Evolutionary conservation across 805 yeast genomes (phyloP), one percentile per base, ranked within the genome.

Genomic region (Kuraishia ogatae): DNA sequence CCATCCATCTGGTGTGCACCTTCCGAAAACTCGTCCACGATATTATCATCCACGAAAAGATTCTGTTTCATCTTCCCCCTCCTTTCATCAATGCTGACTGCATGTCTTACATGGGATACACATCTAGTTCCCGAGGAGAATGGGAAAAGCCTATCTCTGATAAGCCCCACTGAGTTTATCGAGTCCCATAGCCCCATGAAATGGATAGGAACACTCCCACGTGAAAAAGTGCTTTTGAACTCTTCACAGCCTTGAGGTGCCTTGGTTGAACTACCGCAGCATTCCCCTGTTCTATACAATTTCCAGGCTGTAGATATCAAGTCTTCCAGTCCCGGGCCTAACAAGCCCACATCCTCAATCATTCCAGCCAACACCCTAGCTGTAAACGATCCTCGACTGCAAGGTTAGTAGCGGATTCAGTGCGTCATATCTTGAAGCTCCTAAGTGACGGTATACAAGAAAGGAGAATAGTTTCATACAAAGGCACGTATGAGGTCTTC

Each of bases 141-240:
- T 0, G 89, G 88, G 58, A 84, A 84, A 63, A 81, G 58, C 47
- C 81, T 66, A 61, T 83, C 87, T 48, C 81, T 70, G 2, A 84
- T 55, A 10, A 83, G 60, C 0, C 90, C 90, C 21, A 84, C 83
- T 1, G 89, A 83, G 62, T 82, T 83, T 20, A 84, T 82, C 0
- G 88, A 80, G 66, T 85, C 91, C 77, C 85, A 85, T 20, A 85
- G 65, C 0, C 90, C 90, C 76, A 84, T 78, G 57, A 83, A 82
- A 58, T 78, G 76, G 51, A 85, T 73, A 8, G 61, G 62, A 2
- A 81, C 77, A 1, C 66, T 60, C 4, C 69, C 65, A 51, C 82
- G 66, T 15, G 81, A 76, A 62, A 84, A 85, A 0, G 84, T 80
- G 51, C 68, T 71, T 57, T 73, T 77, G 64, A 83, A 85, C 59